Evolutionary conservation across 495 filamentous ascomycete genomes (phyloP).

Genomic region (Tuber brumale): DNA sequence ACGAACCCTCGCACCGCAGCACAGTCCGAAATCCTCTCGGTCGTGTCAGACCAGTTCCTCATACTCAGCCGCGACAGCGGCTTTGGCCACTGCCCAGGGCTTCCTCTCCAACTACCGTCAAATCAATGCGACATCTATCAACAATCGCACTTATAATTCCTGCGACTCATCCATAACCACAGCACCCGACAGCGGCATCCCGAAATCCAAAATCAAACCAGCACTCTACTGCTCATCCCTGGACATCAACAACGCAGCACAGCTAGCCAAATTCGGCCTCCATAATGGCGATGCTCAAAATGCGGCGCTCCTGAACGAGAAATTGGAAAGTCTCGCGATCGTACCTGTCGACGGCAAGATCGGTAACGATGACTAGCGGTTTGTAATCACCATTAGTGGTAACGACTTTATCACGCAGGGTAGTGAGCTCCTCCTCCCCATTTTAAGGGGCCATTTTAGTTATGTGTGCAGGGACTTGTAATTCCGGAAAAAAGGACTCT

Average conservation of each 20-base stretch:
- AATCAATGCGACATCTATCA: conserved; percentile 61
- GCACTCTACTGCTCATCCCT: conserved; percentile 64
- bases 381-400: conserved; percentile 62
- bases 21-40: conserved; percentile 63
- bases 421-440: conserved; percentile 46
- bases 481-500: conserved; percentile 52
- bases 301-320: conserved; percentile 61
- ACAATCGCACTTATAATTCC: conserved; percentile 50
- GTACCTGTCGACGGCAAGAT: conserved; percentile 54
- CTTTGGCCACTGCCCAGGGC: conserved; percentile 54
- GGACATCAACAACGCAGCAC: conserved; percentile 63
- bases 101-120: conserved; percentile 61
- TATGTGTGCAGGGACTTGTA: conserved; percentile 50
- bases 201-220: conserved; percentile 54
- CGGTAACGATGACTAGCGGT: conserved; percentile 54
- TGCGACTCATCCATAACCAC: conserved; percentile 41
- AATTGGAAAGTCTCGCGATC: conserved; percentile 69
- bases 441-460: conserved; percentile 17
- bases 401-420: conserved; percentile 80
- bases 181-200: conserved; percentile 47
- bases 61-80: conserved; percentile 62
- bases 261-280: conserved; percentile 62
- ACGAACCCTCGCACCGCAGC: conserved; percentile 53
- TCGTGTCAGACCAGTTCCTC: conserved; percentile 61
- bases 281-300: conserved; percentile 62